phyloP scores from a whole-genome alignment of 345 rosid genomes.

The Jatropha curcas region DNA sequence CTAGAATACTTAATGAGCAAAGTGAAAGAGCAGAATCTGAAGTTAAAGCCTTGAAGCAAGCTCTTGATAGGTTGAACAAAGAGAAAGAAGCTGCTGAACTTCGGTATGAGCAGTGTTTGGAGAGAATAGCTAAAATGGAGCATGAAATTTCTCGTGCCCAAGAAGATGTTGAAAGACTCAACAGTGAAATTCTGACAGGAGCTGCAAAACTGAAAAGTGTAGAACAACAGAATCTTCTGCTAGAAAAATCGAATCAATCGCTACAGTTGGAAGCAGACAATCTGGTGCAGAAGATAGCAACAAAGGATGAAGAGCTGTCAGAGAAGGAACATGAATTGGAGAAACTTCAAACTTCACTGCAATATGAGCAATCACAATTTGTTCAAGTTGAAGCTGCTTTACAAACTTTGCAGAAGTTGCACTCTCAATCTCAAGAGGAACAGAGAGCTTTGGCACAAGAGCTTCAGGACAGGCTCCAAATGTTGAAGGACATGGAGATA shows the following conservation, averaged over 20 bases:
- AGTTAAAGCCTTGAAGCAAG: conserved; percentile 24
- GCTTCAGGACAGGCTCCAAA: conserved; percentile 28
- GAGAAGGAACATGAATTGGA: conserved; percentile 46
- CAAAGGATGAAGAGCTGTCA: conserved; percentile 69
- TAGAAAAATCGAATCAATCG: conserved; percentile 63
- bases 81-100: conserved; percentile 32
- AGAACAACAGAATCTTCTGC: conserved; percentile 32
- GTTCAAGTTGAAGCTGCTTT: conserved; percentile 61
- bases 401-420: conserved; percentile 37
- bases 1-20: conserved; percentile 32
- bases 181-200: conserved; percentile 23
- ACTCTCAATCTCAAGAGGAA: conserved; percentile 37
- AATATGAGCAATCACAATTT: conserved; percentile 65
- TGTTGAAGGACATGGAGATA: conserved; percentile 30
- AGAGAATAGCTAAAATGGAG: conserved; percentile 25
- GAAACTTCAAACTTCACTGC: conserved; percentile 34
- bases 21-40: conserved; percentile 31
- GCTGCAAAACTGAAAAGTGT: conserved; percentile 22
- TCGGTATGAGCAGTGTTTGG: conserved; percentile 25
- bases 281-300: conserved; percentile 28
- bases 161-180: conserved; percentile 28
- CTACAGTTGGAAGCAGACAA: conserved; percentile 29
- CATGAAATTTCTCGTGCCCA: conserved; percentile 25
- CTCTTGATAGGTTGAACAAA: conserved; percentile 17
- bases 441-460: conserved; percentile 32